These are phyloP conservation scores for Malus fusca DNA, from an alignment of 306 rosid genomes.

Conservation along the genomic window DNA sequence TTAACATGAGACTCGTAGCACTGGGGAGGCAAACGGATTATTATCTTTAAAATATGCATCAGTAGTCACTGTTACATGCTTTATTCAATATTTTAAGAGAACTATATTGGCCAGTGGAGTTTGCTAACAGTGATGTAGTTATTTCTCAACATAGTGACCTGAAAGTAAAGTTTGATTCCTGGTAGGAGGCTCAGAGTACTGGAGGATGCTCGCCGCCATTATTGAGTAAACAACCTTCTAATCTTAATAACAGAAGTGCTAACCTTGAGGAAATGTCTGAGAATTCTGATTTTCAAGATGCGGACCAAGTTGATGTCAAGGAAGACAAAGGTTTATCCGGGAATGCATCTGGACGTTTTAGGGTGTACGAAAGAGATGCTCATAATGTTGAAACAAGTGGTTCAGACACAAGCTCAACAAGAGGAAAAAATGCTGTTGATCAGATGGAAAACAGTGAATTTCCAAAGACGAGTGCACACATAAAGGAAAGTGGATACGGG, in stretches of 20 bases:
- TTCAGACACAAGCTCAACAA: constrained; percentile 72
- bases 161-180: constrained; percentile 43
- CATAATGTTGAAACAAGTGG: constrained; percentile 85
- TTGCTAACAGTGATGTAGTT: constrained; percentile 8
- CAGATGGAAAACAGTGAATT: constrained; percentile 37
- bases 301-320: constrained; percentile 34
- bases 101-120: constrained; percentile 20
- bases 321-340: constrained; percentile 47
- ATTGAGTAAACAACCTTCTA: constrained; percentile 34
- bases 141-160: constrained; percentile 29
- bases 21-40: neutral
- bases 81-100: neutral
- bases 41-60: neutral
- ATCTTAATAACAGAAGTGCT: constrained; percentile 33
- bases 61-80: neutral
- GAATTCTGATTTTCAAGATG: constrained; percentile 54
- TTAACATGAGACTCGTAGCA: neutral
- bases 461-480: constrained; percentile 39
- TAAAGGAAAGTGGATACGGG: constrained; percentile 35
- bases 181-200: constrained; percentile 59
- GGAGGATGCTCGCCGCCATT: constrained; percentile 44
- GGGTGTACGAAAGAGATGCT: constrained; percentile 44
- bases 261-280: constrained; percentile 66
- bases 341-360: constrained; percentile 38
- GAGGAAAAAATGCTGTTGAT: constrained; percentile 49